Base-by-base conservation (phyloP, 208 protist species). In the Leishmania aethiopica region DNA sequence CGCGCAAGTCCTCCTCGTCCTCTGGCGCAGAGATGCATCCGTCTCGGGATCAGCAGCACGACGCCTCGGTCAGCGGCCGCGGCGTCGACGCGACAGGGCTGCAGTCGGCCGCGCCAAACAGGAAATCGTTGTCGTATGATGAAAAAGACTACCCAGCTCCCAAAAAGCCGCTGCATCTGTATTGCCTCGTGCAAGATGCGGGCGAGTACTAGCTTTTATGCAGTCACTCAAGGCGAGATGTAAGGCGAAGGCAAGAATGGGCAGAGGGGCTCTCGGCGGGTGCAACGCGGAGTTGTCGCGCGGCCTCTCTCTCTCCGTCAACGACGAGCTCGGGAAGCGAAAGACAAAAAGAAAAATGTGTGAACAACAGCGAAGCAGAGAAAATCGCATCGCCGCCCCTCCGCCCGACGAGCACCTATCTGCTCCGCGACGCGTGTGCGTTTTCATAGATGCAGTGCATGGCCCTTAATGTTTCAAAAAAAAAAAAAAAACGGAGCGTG, bases 171-270 rank as follows among this genome's bases (percentile, higher is more conserved):
- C 25, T 86, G 32, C 89, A 87, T 53, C 84, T 95, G 55, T 94
- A 94, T 78, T 96, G 93, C 69, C 86, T 95, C n/a, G 90, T 96
- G 60, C 86, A 90, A 47, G 91, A 96, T 74, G 93, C 91, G 25
- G 88, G 90, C 1, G 86, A 94, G 75, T 86, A 91, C 75, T 95
- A 87, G 37, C 47, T 13, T 22, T 10, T 19, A 25, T 74, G 69
- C 69, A 5, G 28, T 45, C 19, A 32, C 69, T 13, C 45, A 40
- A 53, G 11, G 40, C 45, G 45, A 74, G 40, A 25, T 53, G 28
- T 74, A 25, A 22, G 7, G 69, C 19, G 45, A 40, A 10, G 10
- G 7, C 45, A 53, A 19, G 69, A 53, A 74, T 35, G n/a, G n/a
- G 32, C n/a, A 19, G 67, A 28, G 42, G 67, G 67, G 22, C 25